A percentile compares a stretch with the other conserved stretches of the same genome.
Conservation (phyloP, 192 early-diverging fungal genomes). For the Mortierella hygrophila region DNA sequence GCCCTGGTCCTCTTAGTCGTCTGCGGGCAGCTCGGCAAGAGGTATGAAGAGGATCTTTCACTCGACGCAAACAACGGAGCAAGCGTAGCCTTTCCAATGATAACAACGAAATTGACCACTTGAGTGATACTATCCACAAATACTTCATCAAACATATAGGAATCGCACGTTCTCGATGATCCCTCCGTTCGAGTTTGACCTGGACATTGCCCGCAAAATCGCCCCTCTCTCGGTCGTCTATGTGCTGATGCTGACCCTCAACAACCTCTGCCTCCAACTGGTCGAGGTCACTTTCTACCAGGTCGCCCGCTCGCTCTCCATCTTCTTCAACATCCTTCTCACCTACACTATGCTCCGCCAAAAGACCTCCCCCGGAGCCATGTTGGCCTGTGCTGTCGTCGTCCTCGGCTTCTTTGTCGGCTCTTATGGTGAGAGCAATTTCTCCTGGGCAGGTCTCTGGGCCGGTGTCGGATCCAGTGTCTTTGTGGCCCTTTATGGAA, state of each 20-base stretch:
- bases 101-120: neutral
- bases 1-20: constrained; percentile 66
- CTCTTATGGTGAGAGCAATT: constrained; percentile 76
- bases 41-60: constrained; percentile 44
- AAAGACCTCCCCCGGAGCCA: constrained; percentile 63
- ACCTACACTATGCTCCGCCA: constrained; percentile 72
- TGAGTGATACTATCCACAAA: neutral
- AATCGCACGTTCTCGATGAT: constrained; percentile 66
- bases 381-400: constrained; percentile 69
- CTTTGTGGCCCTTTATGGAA: constrained; percentile 78
- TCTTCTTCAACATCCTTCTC: constrained; percentile 77
- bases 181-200: constrained; percentile 73
- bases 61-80: too few species aligned
- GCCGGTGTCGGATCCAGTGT: constrained; percentile 73
- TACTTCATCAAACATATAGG: constrained; percentile 28
- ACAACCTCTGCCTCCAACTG: constrained; percentile 74
- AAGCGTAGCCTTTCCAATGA: too few species aligned
- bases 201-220: constrained; percentile 63
- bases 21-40: constrained; percentile 67
- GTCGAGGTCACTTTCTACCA: constrained; percentile 81
- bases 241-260: constrained; percentile 75
- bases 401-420: constrained; percentile 74
- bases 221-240: constrained; percentile 73
- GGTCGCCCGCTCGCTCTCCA: constrained; percentile 75
- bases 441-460: constrained; percentile 72